Conservation (phyloP, 2,329 filamentous ascomycete genomes). For the Venturia asperata region DNA sequence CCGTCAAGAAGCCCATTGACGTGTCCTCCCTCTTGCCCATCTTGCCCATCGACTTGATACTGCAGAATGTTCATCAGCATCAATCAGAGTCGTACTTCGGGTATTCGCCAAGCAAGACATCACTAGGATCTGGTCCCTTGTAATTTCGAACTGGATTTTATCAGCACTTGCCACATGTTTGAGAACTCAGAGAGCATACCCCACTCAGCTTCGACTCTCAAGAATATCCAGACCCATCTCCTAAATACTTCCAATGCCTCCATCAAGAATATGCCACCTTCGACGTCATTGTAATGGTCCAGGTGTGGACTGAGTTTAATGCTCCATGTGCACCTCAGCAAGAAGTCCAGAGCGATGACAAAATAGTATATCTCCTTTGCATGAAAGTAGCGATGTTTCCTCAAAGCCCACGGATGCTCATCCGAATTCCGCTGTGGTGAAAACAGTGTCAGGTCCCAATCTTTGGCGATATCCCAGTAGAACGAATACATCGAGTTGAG, state of each 20-base stretch:
- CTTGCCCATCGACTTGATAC: background rate
- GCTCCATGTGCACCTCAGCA: conserved; percentile 84
- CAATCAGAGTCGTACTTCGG: conserved; percentile 47
- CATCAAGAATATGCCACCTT: conserved; percentile 81
- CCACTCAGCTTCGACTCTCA: conserved; percentile 92
- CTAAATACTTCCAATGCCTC: conserved; percentile 80
- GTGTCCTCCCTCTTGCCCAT: background rate
- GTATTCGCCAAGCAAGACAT: conserved; percentile 69
- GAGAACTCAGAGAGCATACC: conserved; percentile 24
- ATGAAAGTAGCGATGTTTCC: conserved; percentile 66
- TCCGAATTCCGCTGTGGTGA: conserved; percentile 52
- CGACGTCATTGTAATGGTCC: conserved; percentile 77
- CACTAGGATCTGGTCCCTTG: conserved; percentile 52
- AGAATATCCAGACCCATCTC: conserved; percentile 95
- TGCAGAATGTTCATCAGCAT: background rate
- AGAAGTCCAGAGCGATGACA: conserved; percentile 69
- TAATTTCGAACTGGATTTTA: conserved; percentile 44
- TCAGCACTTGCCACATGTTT: background rate
- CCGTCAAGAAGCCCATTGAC: background rate
- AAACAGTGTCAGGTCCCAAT: conserved; percentile 91
- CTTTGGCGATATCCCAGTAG: conserved; percentile 94
- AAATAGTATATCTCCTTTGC: conserved; percentile 70
- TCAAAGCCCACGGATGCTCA: conserved; percentile 69
- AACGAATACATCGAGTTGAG: conserved; percentile 92
- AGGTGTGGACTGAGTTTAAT: conserved; percentile 78